A percentile compares a stretch with the other conserved stretches of the same genome.
phyloP scores from a whole-genome alignment of 2,329 filamentous ascomycete genomes.

The Claviceps lovelessii region DNA sequence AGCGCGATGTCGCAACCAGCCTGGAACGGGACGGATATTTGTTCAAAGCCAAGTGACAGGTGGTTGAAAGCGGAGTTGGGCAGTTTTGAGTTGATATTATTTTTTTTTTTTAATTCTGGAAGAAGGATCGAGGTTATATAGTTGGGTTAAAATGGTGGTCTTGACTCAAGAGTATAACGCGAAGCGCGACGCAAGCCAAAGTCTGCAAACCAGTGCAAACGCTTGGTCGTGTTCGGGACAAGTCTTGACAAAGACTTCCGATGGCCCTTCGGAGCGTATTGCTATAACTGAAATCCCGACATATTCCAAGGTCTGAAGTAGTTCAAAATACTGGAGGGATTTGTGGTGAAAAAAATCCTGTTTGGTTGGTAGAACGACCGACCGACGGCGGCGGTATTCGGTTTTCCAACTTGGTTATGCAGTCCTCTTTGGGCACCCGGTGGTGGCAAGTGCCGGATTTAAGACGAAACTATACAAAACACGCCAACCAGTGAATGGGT shows the following conservation, averaged over 20 bases:
- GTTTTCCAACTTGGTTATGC: background rate
- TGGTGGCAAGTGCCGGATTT: background rate
- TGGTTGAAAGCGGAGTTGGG: background rate
- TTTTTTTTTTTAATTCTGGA: background rate
- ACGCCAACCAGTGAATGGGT: background rate
- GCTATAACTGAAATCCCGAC: slow-evolving; percentile 22
- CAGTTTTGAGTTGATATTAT: background rate
- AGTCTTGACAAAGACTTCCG: slow-evolving; percentile 7
- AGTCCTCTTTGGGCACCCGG: background rate
- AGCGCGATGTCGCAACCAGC: background rate
- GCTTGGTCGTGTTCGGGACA: slow-evolving; percentile 8
- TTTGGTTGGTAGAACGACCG: background rate
- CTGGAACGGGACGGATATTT: background rate
- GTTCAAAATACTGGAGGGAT: background rate
- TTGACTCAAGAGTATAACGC: background rate
- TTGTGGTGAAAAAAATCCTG: background rate
- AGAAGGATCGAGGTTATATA: background rate
- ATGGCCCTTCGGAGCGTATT: slow-evolving; percentile 24
- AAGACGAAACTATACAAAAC: background rate
- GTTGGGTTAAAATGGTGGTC: background rate
- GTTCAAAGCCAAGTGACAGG: background rate
- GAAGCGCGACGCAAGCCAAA: slow-evolving; percentile 11
- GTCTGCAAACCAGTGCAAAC: slow-evolving; percentile 14
- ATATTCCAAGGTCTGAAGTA: slow-evolving; percentile 12
- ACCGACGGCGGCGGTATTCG: background rate